Percentiles rank a stretch among this genome's conserved stretches.
phyloP scores from a whole-genome alignment of 2,329 filamentous ascomycete species.

The Endocalyx cinctus region DNA sequence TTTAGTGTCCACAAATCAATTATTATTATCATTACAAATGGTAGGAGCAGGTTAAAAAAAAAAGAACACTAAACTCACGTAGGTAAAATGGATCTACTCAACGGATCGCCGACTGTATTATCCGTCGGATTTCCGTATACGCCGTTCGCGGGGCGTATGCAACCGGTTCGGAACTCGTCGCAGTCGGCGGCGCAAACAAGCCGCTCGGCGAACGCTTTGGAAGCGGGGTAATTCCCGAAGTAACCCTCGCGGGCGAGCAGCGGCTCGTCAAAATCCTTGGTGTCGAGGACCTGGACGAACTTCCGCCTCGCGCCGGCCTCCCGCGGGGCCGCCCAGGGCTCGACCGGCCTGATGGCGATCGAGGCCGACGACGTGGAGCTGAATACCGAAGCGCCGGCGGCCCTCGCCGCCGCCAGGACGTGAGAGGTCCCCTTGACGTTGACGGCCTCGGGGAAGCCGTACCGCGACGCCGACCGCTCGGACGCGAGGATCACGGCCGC shows the following conservation, averaged over 20 bases:
- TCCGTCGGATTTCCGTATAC: slow-evolving; percentile 48
- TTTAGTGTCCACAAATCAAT: slow-evolving; percentile 4
- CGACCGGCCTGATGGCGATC: slow-evolving; percentile 35
- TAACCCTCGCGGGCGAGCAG: slow-evolving; percentile 37
- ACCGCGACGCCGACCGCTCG: slow-evolving; percentile 41
- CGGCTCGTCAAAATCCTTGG: slow-evolving; percentile 37
- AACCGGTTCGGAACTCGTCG: slow-evolving; percentile 41
- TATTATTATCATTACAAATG: no score
- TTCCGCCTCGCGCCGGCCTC: slow-evolving; percentile 27
- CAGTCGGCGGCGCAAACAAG: slow-evolving; percentile 38
- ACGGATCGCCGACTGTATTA: slow-evolving; percentile 38
- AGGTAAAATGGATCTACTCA: slow-evolving; percentile 32
- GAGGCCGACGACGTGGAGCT: slow-evolving; percentile 50
- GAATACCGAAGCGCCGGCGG: slow-evolving; percentile 43
- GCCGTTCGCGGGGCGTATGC: slow-evolving; percentile 47
- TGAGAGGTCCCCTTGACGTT: slow-evolving; percentile 48
- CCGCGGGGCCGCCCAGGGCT: slow-evolving; percentile 36
- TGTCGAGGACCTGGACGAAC: slow-evolving; percentile 41
- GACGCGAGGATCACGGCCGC: slow-evolving; percentile 49
- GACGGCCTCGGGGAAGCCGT: slow-evolving; percentile 40
- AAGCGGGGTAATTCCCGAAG: slow-evolving; percentile 46
- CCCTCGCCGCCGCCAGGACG: slow-evolving; percentile 41
- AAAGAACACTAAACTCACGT: slow-evolving; percentile 31
- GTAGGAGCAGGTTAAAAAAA: neutral
- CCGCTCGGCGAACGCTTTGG: slow-evolving; percentile 48